Base-by-base conservation (phyloP, 2,329 filamentous ascomycete species). In the Raffaelea albimanens region DNA sequence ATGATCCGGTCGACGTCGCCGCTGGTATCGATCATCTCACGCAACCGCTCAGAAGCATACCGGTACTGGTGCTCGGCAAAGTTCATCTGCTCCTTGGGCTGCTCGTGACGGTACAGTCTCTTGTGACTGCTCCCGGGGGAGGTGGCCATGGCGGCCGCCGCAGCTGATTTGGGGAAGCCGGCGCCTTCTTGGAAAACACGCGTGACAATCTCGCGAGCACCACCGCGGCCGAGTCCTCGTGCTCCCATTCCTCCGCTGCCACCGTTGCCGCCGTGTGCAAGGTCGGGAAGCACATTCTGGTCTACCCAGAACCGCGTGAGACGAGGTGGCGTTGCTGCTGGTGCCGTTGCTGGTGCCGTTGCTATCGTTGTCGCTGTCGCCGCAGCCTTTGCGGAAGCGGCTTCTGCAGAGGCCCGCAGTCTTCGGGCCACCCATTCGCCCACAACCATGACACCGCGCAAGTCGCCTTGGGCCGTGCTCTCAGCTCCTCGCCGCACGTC, bases 361-460 rank as follows among this genome's bases (percentile, higher is more conserved):
- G 25, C 25, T 13, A 7, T 29, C 7, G 25, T 29, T 13, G 25
- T 7, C 7, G 7, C 25, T 7, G 25, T 13, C 25, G 25, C 25
- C 7, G 7, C 25, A 13, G 9, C 58, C 58, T 8, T 59, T 52
- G 16, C 21, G 8, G 20, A 18, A 18, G 63, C 63, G 20, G 63
- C 61, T 2, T 66, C 59, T 2, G 68, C 61, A 1, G 71, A 66
- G 3, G 75, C 68, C 54, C 74, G 75, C 43, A 90, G 70, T 39
- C 84, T 82, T 10, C 83, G 76, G 18, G 87, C 87, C 14, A 90
- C 85, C 87, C 87, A 93, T 63, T 94, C 87, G 38, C 83, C 83
- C 4, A 91, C 85, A 0, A 94, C 87, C 82, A 94, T 86, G 49
- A 91, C 78, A 36, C 87, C 84, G 55, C 87, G 78, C 31, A 94